Evolutionary conservation across 2,329 filamentous ascomycete species (phyloP).

Genomic region (Phaeosphaeriaceae sp.): DNA sequence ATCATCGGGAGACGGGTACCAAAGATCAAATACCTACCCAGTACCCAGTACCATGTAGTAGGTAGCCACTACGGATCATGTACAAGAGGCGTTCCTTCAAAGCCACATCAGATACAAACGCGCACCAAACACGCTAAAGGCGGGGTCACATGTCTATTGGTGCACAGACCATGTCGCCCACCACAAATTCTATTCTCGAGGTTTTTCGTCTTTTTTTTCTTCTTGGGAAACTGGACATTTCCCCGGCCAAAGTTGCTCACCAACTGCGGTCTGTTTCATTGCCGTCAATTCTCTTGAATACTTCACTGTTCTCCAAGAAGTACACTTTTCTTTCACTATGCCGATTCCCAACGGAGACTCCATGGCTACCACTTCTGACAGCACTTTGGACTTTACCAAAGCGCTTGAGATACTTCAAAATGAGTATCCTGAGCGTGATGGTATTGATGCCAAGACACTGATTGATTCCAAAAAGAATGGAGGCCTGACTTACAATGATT

Average conservation of each 20-base stretch:
- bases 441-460: constrained; percentile 83
- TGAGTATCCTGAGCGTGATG: constrained; percentile 81
- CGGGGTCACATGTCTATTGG: constrained; percentile 20
- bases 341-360: constrained; percentile 71
- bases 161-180: constrained; percentile 3
- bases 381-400: constrained; percentile 74
- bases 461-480: constrained; percentile 91
- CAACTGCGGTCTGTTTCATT: constrained; percentile 45
- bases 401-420: constrained; percentile 79
- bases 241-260: constrained; percentile 59
- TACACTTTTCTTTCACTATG: constrained; percentile 61
- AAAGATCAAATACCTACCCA: too few relatives aligned
- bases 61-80: too few relatives aligned
- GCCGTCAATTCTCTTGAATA: constrained; percentile 17
- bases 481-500: constrained; percentile 98
- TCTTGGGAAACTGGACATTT: constrained; percentile 60
- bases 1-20: too few relatives aligned
- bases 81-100: too few relatives aligned
- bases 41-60: too few relatives aligned
- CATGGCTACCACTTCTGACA: constrained; percentile 57
- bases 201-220: constrained; percentile 46
- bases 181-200: constrained; percentile 11
- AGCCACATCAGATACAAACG: too few relatives aligned
- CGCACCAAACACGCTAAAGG: constrained; percentile 21
- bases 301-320: constrained; percentile 43